phyloP scores from a whole-genome alignment of 2,329 filamentous ascomycete genomes.

The Penicillium sp. region DNA sequence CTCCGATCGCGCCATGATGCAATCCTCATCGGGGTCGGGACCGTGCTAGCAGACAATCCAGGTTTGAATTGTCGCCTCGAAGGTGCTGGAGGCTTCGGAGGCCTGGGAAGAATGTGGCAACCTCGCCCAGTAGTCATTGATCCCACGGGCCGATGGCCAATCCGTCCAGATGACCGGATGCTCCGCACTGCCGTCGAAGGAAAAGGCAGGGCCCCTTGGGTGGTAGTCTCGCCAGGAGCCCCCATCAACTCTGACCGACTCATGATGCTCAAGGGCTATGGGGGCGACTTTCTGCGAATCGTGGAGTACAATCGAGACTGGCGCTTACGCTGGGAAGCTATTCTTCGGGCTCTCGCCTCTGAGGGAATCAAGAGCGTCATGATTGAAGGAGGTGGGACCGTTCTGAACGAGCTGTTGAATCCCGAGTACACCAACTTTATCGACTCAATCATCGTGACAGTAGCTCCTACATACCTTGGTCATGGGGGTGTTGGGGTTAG shows the following conservation, averaged over 20 bases:
- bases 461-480: slow-evolving; percentile 89
- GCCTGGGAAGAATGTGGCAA: slow-evolving; percentile 57
- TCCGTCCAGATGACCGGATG: slow-evolving; percentile 62
- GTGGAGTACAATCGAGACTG: slow-evolving; percentile 40
- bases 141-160: slow-evolving; percentile 70
- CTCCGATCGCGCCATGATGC: slow-evolving; percentile 79
- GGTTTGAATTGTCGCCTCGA: slow-evolving; percentile 77
- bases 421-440: slow-evolving; percentile 62
- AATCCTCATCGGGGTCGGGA: slow-evolving; percentile 82
- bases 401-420: slow-evolving; percentile 79
- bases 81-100: slow-evolving; percentile 58
- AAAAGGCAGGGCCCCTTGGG: slow-evolving; percentile 69
- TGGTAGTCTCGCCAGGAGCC: slow-evolving; percentile 57
- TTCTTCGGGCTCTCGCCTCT: slow-evolving; percentile 58
- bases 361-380: slow-evolving; percentile 75
- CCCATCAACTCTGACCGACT: slow-evolving; percentile 49
- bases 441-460: slow-evolving; percentile 78
- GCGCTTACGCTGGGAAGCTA: slow-evolving; percentile 62
- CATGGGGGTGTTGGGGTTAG: slow-evolving; percentile 76
- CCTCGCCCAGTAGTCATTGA: slow-evolving; percentile 83
- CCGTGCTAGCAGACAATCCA: slow-evolving; percentile 80
- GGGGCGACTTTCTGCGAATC: slow-evolving; percentile 47
- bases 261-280: slow-evolving; percentile 46
- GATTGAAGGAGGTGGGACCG: slow-evolving; percentile 81
- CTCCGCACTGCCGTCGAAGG: slow-evolving; percentile 63